phyloP scores from a whole-genome alignment of 805 yeast genomes.

The Pichia occidentalis region DNA sequence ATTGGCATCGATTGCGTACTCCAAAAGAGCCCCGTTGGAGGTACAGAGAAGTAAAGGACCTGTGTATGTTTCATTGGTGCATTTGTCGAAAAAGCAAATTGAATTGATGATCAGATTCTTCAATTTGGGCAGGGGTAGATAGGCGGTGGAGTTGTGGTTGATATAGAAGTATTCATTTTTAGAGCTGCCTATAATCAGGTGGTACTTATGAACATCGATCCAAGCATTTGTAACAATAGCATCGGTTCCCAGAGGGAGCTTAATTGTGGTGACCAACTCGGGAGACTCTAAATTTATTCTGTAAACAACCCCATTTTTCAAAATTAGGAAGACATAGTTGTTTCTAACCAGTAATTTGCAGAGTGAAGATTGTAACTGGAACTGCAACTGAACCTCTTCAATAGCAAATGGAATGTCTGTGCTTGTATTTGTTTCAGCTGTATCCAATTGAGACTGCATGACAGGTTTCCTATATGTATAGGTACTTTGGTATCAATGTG shows the following conservation, averaged over 20 bases:
- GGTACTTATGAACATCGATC: slow-evolving; percentile 47
- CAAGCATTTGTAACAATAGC: slow-evolving; percentile 31
- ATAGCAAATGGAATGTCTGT: slow-evolving; percentile 17
- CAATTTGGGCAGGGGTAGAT: slow-evolving; percentile 40
- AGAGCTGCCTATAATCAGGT: slow-evolving; percentile 43
- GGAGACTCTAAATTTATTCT: slow-evolving; percentile 65
- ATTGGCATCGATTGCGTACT: slow-evolving; percentile 38
- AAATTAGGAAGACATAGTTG: slow-evolving; percentile 50
- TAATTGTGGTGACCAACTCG: slow-evolving; percentile 43
- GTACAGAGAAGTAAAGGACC: slow-evolving; percentile 48
- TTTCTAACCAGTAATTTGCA: slow-evolving; percentile 45
- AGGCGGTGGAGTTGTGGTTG: slow-evolving; percentile 34
- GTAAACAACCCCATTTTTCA: slow-evolving; percentile 46
- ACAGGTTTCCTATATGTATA: not conserved
- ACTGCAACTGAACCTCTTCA: slow-evolving; percentile 32
- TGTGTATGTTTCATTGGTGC: slow-evolving; percentile 27
- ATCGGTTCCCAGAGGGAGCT: slow-evolving; percentile 23
- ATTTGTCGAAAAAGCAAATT: slow-evolving; percentile 32
- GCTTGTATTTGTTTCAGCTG: slow-evolving; percentile 14
- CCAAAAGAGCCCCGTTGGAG: slow-evolving; percentile 41
- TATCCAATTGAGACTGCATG: slow-evolving; percentile 12
- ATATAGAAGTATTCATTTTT: slow-evolving; percentile 43
- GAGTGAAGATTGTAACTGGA: slow-evolving; percentile 31
- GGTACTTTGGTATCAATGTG: too few species aligned
- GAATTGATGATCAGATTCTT: slow-evolving; percentile 39